Evolutionary conservation across 176 grass and related monocot genomes (phyloP).

Genomic region (Themeda triandra): DNA sequence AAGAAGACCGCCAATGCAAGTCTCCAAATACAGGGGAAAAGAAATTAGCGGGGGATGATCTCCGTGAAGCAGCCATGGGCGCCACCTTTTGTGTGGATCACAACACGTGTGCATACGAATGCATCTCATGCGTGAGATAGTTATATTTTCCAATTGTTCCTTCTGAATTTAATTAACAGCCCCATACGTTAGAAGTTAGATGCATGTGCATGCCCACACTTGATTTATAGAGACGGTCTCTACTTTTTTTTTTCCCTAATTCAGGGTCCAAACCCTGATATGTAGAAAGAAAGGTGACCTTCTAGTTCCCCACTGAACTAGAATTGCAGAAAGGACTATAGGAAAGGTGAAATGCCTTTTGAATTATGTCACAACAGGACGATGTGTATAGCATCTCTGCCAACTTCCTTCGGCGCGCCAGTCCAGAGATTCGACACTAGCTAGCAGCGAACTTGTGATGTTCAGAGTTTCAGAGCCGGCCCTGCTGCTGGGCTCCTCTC

Average conservation of each 20-base stretch:
- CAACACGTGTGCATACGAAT: too few relatives aligned
- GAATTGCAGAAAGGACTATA: neutral
- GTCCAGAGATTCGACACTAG: neutral
- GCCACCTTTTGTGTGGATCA: too few relatives aligned
- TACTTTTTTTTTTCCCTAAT: neutral
- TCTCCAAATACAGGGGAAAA: too few relatives aligned
- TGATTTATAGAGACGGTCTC: neutral
- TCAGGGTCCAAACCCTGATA: neutral
- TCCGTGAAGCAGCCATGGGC: too few relatives aligned
- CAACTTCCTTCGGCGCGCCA: neutral
- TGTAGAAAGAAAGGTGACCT: neutral
- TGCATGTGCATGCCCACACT: too few relatives aligned
- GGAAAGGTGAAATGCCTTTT: neutral
- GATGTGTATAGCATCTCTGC: neutral
- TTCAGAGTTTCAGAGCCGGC: neutral
- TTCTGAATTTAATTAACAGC: too few relatives aligned
- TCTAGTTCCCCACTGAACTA: neutral
- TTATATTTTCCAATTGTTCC: too few relatives aligned
- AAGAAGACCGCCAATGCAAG: too few relatives aligned
- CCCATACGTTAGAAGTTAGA: too few relatives aligned
- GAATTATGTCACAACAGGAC: neutral
- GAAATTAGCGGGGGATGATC: too few relatives aligned
- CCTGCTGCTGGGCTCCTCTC: neutral
- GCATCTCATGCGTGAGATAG: too few relatives aligned
- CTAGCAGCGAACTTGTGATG: neutral